Evolutionary conservation across 2,329 filamentous ascomycete genomes (phyloP), one percentile per base, ranked within the genome.

Genomic region (Ceratocystis papillata): DNA sequence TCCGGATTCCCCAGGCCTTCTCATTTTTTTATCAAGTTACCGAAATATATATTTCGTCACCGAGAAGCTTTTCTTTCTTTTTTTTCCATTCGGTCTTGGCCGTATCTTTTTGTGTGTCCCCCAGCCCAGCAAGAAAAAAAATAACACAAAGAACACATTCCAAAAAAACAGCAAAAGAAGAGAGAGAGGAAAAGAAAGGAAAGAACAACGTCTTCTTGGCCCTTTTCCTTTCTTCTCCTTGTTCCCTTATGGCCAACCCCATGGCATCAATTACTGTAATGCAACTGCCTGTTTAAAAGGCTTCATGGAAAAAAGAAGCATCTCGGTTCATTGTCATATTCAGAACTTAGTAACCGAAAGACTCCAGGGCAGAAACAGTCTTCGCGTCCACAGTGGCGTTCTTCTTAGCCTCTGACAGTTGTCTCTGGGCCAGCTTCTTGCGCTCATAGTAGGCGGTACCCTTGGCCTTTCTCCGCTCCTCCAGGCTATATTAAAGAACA

Each of bases 401-500:
- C 88, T 93, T 93, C 87, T 96, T 88, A 74, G 93, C 92, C 78
- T 96, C 89, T 73, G 87, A 83, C 74, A 96, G 82, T 83, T 95
- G 90, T 85, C 88, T 89, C 78, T 88, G 85, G 74, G 89, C 89
- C 73, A 90, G 86, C 90, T 95, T 96, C 94, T 97, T 99, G 86
- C 92, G 91, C 86, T 96, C 92, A 87, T 97, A 97, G 89, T 96
- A 99, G 79, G 94, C 94, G 74, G 89, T 86, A 77, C 91, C 88
- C 90, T 97, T 99, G 80, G 95, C 93, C 86, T 99, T 99, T 85
- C 94, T 90, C 81, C 93, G 87, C 87, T 99, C 94, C 86, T 99
- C 94, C 77, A 99, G 87, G 81, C 94, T 97, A 75, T 73, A 33
- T 41, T 1, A 28, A 53, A 53, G 15, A 53, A 53, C 22, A 53